Percentiles rank a stretch among this genome's conserved stretches.
Evolutionary conservation across 768 basidiomycete genomes (phyloP).

Genomic region (Trichaptum fuscoviolaceum): DNA sequence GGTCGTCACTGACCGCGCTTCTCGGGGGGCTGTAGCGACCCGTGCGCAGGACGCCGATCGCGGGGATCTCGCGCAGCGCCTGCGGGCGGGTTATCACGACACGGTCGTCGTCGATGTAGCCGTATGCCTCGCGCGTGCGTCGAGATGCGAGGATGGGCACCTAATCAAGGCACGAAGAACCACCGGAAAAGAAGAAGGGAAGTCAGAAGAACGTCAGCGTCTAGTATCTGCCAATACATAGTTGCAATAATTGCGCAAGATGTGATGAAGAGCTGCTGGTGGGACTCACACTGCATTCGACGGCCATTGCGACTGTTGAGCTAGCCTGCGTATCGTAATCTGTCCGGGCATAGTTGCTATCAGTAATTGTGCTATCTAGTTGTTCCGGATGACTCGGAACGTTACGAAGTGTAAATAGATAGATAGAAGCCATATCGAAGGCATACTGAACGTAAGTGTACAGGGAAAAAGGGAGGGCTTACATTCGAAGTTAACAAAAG

Average conservation of each 20-base stretch:
- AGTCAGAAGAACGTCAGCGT: too few species aligned
- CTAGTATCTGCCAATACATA: neutral
- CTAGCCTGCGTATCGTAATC: constrained; percentile 35
- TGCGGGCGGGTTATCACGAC: constrained; percentile 34
- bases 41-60: constrained; percentile 32
- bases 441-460: neutral
- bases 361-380: neutral
- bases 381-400: neutral
- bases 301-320: constrained; percentile 36
- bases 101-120: constrained; percentile 32
- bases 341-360: constrained; percentile 3
- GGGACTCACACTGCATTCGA: constrained; percentile 31
- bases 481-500: constrained; percentile 31
- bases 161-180: constrained; percentile 13
- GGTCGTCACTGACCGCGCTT: neutral
- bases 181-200: neutral
- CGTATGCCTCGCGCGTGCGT: constrained; percentile 33
- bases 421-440: neutral
- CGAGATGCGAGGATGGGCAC: constrained; percentile 36
- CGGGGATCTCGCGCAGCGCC: constrained; percentile 35
- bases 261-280: neutral
- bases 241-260: neutral
- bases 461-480: constrained; percentile 6
- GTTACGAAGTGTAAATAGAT: neutral
- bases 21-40: constrained; percentile 9